A percentile compares a stretch with the other conserved stretches of the same genome.
Conservation (phyloP, 345 rosid species). For the Xanthoceras sorbifolium region DNA sequence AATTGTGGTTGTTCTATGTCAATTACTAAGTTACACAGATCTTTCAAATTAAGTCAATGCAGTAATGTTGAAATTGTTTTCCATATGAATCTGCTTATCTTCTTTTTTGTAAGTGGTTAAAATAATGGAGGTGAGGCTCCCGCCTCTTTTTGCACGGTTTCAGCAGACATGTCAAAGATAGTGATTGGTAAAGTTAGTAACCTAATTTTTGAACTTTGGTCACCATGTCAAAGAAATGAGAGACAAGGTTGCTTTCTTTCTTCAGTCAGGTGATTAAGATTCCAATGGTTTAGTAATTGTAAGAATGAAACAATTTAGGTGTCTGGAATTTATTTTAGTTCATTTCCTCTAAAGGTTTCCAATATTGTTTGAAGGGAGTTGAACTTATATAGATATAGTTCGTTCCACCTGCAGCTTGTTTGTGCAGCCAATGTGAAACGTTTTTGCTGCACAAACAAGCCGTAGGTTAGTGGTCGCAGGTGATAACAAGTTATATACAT, state of each 20-base stretch:
- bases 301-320: background rate
- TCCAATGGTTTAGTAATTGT: background rate
- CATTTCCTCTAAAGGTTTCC: background rate
- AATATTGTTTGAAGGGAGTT: constrained; percentile 7
- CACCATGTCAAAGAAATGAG: background rate
- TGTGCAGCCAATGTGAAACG: too few relatives aligned
- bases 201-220: background rate
- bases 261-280: too few relatives aligned
- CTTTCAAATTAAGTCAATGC: background rate
- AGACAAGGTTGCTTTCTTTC: too few relatives aligned
- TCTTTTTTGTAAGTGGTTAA: background rate
- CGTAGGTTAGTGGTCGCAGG: too few relatives aligned
- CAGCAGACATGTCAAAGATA: background rate
- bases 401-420: too few relatives aligned
- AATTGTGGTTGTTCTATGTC: background rate
- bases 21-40: background rate
- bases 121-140: background rate
- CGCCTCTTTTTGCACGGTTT: background rate
- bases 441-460: too few relatives aligned
- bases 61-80: background rate
- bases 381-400: background rate
- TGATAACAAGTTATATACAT: background rate
- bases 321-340: background rate
- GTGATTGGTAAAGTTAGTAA: constrained; percentile 15
- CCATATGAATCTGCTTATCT: background rate